Conservation (phyloP, 1,284 basidiomycete species). For the Phlebopus sp. region DNA sequence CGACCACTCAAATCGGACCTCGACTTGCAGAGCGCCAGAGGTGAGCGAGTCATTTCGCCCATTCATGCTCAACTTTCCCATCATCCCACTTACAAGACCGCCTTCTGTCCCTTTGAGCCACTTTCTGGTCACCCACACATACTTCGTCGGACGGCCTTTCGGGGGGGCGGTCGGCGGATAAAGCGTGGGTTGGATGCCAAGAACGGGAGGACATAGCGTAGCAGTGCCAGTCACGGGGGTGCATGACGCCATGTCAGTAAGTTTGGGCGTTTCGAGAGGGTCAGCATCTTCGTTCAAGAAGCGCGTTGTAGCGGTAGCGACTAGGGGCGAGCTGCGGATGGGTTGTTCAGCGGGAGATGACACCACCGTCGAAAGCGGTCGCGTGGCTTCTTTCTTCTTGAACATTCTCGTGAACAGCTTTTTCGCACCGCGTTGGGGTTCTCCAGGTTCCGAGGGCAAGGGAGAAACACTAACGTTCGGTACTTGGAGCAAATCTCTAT, state of each 20-base stretch:
- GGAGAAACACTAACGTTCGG: constrained; percentile 21
- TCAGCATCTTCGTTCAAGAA: constrained; percentile 13
- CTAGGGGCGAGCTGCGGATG: constrained; percentile 16
- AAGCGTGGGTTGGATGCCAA: constrained; percentile 62
- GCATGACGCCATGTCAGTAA: constrained; percentile 16
- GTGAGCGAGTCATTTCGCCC: constrained; percentile 16
- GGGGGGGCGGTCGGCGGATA: constrained; percentile 41
- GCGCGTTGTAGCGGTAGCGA: neutral
- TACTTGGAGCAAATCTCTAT: constrained; percentile 2
- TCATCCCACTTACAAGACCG: constrained; percentile 39
- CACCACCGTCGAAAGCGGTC: constrained; percentile 14
- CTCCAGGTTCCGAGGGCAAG: constrained; percentile 23
- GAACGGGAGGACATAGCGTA: constrained; percentile 51
- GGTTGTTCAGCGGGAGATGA: constrained; percentile 9
- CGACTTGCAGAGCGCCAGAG: constrained; percentile 39
- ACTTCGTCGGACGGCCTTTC: constrained; percentile 53
- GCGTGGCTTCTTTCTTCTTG: constrained; percentile 50
- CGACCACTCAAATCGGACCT: constrained; percentile 76
- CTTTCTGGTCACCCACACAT: constrained; percentile 78
- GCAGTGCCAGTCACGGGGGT: constrained; percentile 20
- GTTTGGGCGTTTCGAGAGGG: constrained; percentile 10
- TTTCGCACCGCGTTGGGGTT: constrained; percentile 40
- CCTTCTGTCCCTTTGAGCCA: constrained; percentile 68
- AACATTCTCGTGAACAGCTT: constrained; percentile 76
- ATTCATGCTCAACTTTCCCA: constrained; percentile 34